Evolutionary conservation across 805 yeast species (phyloP).

Genomic region (Starmerella cellae): DNA sequence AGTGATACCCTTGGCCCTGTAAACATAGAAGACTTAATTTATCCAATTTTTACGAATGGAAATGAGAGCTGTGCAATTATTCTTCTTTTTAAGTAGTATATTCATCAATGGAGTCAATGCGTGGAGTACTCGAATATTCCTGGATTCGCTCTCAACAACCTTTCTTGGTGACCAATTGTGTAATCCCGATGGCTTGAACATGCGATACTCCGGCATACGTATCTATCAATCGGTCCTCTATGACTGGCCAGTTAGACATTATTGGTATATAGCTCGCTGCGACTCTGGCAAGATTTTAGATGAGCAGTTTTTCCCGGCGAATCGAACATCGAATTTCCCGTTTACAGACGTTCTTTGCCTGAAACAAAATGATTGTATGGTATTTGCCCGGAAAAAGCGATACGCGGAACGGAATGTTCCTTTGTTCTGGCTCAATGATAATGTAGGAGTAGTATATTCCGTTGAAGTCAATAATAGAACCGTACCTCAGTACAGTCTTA

Average conservation of each 20-base stretch:
- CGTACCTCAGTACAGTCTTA: constrained; percentile 41
- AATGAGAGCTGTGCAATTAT: no score
- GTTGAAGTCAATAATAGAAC: constrained; percentile 26
- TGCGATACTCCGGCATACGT: constrained; percentile 44
- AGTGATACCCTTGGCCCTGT: no score
- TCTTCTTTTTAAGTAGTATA: no score
- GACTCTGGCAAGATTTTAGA: constrained; percentile 31
- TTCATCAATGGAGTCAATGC: no score
- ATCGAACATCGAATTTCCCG: constrained; percentile 13
- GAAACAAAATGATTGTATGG: constrained; percentile 34
- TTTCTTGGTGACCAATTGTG: constrained; percentile 11
- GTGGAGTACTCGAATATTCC: no score
- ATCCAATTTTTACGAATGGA: no score
- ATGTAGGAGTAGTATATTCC: constrained; percentile 52
- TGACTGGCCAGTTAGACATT: constrained; percentile 34
- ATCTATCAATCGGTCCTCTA: constrained; percentile 38
- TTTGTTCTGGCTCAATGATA: constrained; percentile 41
- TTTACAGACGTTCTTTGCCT: constrained; percentile 15
- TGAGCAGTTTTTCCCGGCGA: constrained; percentile 11
- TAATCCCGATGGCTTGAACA: constrained; percentile 6
- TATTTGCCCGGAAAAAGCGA: constrained; percentile 45
- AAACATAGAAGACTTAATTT: no score
- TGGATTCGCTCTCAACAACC: not conserved
- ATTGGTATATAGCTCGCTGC: constrained; percentile 40
- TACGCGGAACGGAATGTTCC: constrained; percentile 36